Evolutionary conservation across 2,329 filamentous ascomycete species (phyloP), one percentile per base, ranked within the genome.

Genomic region (Septoria linicola): DNA sequence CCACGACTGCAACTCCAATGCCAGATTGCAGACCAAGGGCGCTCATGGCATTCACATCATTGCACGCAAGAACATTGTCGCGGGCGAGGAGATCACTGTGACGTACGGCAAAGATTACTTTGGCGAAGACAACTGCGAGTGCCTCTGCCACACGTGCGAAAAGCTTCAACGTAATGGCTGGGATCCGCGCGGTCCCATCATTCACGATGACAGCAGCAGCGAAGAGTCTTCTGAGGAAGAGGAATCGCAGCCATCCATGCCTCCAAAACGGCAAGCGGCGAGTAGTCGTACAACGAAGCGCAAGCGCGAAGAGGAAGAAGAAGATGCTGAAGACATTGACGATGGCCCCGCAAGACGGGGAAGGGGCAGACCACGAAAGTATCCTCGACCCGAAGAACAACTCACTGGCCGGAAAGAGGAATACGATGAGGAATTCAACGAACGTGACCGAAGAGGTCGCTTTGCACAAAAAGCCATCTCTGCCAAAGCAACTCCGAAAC

Each of bases 31-130:
- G 61, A 96, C 89, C 30, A 87, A 83, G 30, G 89, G 90, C 39
- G 82, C 85, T 50, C 84, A 91, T 51, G 89, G 89, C 30, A 96
- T 99, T 74, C 88, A 95, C 65, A 91, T 99, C 50, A 82, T 95
- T 42, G 89, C 93, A 2, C 82, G 84, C 27, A 83, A 84, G 59
- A 80, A 91, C 52, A 97, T 99, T 55, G 81, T 86, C 8, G 76
- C 87, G 1, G 93, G 91, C 3, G 91, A 99, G 54, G 93, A 99
- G 69, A 95, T 99, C 53, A 99, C 93, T 0, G 93, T 99, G 0
- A 92, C 87, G 0, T 99, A 99, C 64, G 90, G 92, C 19, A 90
- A 95, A 14, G 90, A 89, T 66, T 99, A 99, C 69, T 99, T 99
- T 72, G 93, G 93, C 2, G 85, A 89, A 37, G 83, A 91, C 67